A percentile compares a stretch with the other conserved stretches of the same genome.
Evolutionary conservation across 1,139 yeast species (phyloP).

Genomic region (Debaryomyces robertsiae): DNA sequence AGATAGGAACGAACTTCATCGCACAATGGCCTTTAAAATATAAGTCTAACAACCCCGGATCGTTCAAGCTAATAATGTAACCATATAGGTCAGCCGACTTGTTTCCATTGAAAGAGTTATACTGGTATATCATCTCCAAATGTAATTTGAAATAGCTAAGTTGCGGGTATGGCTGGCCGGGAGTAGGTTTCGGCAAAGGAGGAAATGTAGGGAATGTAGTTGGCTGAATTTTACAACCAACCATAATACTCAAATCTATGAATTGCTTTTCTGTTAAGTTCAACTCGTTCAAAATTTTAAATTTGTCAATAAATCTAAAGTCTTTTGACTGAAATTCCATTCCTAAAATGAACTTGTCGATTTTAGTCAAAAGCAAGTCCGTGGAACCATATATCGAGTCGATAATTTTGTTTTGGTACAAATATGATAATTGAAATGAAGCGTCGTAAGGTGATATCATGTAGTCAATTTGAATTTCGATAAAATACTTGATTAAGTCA

Average conservation of each 20-base stretch:
- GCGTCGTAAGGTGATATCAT: slow-evolving; percentile 84
- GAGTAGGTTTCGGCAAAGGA: slow-evolving; percentile 49
- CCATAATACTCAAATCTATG: slow-evolving; percentile 71
- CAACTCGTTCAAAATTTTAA: slow-evolving; percentile 61
- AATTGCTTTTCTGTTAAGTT: slow-evolving; percentile 65
- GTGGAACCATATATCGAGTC: slow-evolving; percentile 87
- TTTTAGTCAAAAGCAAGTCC: slow-evolving; percentile 64
- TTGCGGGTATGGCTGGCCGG: slow-evolving; percentile 46
- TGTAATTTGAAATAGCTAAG: slow-evolving; percentile 47
- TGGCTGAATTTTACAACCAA: slow-evolving; percentile 80
- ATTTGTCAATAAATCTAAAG: slow-evolving; percentile 67
- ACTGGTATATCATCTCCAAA: slow-evolving; percentile 46
- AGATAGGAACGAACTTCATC: slow-evolving; percentile 60
- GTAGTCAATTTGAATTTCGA: slow-evolving; percentile 60
- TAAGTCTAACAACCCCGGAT: slow-evolving; percentile 39
- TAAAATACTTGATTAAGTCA: slow-evolving; percentile 60
- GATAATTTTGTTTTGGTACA: slow-evolving; percentile 56
- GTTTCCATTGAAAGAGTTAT: slow-evolving; percentile 32
- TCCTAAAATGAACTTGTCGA: slow-evolving; percentile 72
- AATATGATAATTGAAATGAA: slow-evolving; percentile 77
- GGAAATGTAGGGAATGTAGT: slow-evolving; percentile 60
- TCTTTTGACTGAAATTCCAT: slow-evolving; percentile 68
- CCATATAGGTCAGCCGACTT: slow-evolving; percentile 35
- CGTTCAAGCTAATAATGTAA: slow-evolving; percentile 40
- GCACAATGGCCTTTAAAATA: slow-evolving; percentile 46